Base-by-base conservation (phyloP, 371 early-diverging fungal species). In the Mucor racemosus region DNA sequence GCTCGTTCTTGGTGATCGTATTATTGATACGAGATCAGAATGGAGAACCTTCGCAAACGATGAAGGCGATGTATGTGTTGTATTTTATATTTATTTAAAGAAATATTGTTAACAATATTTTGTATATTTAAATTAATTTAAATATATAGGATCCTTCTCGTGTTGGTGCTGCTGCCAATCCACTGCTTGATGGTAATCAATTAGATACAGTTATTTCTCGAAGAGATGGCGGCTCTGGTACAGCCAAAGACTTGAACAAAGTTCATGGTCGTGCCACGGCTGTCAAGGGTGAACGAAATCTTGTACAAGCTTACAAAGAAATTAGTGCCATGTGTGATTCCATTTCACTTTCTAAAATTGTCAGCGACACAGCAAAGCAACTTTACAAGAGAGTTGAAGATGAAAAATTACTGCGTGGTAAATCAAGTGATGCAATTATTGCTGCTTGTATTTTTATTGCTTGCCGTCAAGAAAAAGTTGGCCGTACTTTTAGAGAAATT, bases 31-130 rank as follows among this genome's bases (percentile, higher is more conserved):
- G 11, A 87, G 99, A 21, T 94, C 96, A 7, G 99, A 99, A 79
- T 99, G 99, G 99, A 91, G 99, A 70, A 98, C 97, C 0, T 99
- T 99, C 84, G 90, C 94, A 53, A 95, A 97, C 80, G 96, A 95
- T 69, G 95, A 92, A 69, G 94, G 94, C 56, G 96, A 95, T 75
- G 83, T 83, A 83, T 72, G 80, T 77, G 46, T 57, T 58, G 83
- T 83, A 76, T 71, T 77, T 74, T 42, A 53, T 61, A 33, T 19
- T 42, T 40, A 36, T 50, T 53, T 69, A 9, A 9, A 38, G 5
- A 38, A 38, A 38, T 38, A 33, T 69, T 19, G 31, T 46, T 38
- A 38, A 38, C 55, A 64, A 41, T 50, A 59, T 46, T 41, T 60
- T 38, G 11, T 38, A 10, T 15, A 26, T 62, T 55, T 55, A 57